phyloP scores from a whole-genome alignment of 2,329 filamentous ascomycete species.

The Trichoderma harzianum region DNA sequence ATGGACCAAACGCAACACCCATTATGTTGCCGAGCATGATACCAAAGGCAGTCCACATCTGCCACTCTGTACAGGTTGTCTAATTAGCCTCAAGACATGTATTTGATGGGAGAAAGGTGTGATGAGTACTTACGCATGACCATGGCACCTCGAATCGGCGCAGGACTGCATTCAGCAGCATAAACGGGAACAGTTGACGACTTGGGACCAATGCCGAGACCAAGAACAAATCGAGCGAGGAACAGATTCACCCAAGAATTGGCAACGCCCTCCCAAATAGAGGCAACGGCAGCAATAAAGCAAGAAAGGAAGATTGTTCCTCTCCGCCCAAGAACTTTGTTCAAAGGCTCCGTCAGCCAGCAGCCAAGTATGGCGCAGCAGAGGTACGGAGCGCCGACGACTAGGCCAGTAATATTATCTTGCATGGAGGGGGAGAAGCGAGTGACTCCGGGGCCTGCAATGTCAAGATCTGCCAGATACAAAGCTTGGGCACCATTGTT shows the following conservation, averaged over 20 bases:
- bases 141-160: constrained; percentile 64
- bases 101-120: background rate
- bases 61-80: background rate
- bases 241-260: constrained; percentile 59
- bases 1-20: constrained; percentile 44
- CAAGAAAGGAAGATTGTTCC: constrained; percentile 23
- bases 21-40: constrained; percentile 49
- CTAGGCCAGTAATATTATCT: constrained; percentile 30
- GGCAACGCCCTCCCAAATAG: constrained; percentile 27
- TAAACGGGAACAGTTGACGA: constrained; percentile 66
- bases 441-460: constrained; percentile 62
- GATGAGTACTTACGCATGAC: constrained; percentile 54
- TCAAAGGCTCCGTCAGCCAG: constrained; percentile 31
- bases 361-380: constrained; percentile 26
- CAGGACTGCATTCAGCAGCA: constrained; percentile 66
- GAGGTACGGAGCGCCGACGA: constrained; percentile 22
- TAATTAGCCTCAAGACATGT: background rate
- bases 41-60: constrained; percentile 28
- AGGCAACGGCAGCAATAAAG: constrained; percentile 19
- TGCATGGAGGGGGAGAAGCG: constrained; percentile 45
- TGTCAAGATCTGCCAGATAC: constrained; percentile 61
- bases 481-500: constrained; percentile 58
- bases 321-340: constrained; percentile 20
- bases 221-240: constrained; percentile 61
- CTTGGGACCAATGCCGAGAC: constrained; percentile 66